A percentile compares a stretch with the other conserved stretches of the same genome.
phyloP scores from a whole-genome alignment of 805 yeast genomes.

The Cephaloascus albidus region DNA sequence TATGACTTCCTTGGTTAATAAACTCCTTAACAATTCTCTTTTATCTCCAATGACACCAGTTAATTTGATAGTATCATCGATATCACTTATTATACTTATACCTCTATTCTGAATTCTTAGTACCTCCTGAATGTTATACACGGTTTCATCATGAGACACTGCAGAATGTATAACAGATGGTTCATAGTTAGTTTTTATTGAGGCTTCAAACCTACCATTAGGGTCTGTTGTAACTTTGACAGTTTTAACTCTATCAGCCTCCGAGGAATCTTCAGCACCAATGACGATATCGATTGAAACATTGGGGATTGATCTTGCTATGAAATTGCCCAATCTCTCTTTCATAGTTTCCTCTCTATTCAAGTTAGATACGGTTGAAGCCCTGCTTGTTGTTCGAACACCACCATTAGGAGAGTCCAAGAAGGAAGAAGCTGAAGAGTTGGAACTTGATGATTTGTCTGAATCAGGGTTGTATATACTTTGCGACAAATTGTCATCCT shows the following conservation, averaged over 20 bases:
- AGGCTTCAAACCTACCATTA: constrained; percentile 56
- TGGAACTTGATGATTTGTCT: constrained; percentile 8
- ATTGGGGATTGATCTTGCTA: constrained; percentile 56
- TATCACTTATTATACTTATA: constrained; percentile 74
- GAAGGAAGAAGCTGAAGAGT: constrained; percentile 2
- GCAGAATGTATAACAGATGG: constrained; percentile 54
- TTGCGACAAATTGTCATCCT: constrained; percentile 16
- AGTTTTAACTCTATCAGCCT: constrained; percentile 15
- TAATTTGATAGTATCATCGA: constrained; percentile 87
- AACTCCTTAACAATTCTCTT: constrained; percentile 70
- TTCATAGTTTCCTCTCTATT: constrained; percentile 39
- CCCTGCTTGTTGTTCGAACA: not conserved
- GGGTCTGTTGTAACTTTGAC: constrained; percentile 42
- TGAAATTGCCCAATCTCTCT: constrained; percentile 60
- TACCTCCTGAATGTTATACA: constrained; percentile 36
- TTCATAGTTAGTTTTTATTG: constrained; percentile 43
- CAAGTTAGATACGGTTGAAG: not conserved
- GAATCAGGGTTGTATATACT: constrained; percentile 14
- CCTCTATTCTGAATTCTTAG: constrained; percentile 28
- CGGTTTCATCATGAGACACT: constrained; percentile 35
- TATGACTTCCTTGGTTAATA: constrained; percentile 55
- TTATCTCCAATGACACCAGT: constrained; percentile 91
- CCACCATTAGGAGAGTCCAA: constrained; percentile 1
- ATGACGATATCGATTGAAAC: constrained; percentile 45
- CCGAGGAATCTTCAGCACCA: constrained; percentile 34